A percentile compares a stretch with the other conserved stretches of the same genome.
Conservation (phyloP, 208 protist genomes). For the Novymonas esmeraldas region DNA sequence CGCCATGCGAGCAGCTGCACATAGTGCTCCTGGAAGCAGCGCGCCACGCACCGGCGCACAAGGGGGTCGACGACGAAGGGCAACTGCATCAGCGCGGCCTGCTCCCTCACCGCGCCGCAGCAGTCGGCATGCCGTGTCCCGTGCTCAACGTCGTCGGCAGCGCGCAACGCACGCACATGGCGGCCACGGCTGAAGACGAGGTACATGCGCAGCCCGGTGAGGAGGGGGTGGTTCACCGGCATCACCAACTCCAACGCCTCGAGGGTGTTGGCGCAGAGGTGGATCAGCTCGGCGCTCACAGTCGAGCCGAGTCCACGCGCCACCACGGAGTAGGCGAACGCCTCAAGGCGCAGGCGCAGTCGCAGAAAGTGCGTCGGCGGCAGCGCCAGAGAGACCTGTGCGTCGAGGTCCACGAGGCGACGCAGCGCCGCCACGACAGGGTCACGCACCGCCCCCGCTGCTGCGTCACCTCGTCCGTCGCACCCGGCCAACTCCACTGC, state of each 20-base stretch:
- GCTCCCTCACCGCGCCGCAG: conserved; percentile 70
- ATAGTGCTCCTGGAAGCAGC: conserved; percentile 81
- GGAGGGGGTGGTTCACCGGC: conserved; percentile 50
- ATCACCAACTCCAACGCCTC: conserved; percentile 63
- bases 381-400: conserved; percentile 26
- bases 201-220: conserved; percentile 73
- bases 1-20: conserved; percentile 38
- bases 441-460: neutral
- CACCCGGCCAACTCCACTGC: neutral
- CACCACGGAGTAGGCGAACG: conserved; percentile 41
- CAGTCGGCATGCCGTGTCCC: conserved; percentile 39
- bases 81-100: conserved; percentile 44
- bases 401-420: conserved; percentile 54
- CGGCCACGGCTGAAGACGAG: conserved; percentile 63
- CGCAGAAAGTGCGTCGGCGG: conserved; percentile 61
- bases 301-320: conserved; percentile 25
- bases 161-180: conserved; percentile 35
- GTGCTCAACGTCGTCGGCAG: conserved; percentile 18
- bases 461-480: neutral
- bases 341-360: conserved; percentile 48
- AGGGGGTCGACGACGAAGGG: conserved; percentile 63
- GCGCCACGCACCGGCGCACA: conserved; percentile 60
- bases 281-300: conserved; percentile 47
- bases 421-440: conserved; percentile 31
- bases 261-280: conserved; percentile 48